Evolutionary conservation across 2,329 filamentous ascomycete species (phyloP).

Genomic region (Penicillium nordicum): DNA sequence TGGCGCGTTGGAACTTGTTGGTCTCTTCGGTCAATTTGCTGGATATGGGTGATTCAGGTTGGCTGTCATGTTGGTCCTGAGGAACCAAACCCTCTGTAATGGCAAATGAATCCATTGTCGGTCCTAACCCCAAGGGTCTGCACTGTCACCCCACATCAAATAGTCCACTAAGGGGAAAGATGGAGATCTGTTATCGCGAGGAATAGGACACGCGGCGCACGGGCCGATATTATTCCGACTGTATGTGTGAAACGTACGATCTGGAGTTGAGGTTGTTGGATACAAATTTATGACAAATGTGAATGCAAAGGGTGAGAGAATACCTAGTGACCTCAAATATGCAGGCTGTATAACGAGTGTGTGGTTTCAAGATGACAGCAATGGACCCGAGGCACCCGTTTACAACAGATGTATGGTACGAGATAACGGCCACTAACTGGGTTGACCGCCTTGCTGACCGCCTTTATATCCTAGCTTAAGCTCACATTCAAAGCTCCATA

Average conservation of each 20-base stretch:
- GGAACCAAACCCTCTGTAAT: constrained; percentile 41
- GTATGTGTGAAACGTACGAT: constrained; percentile 8
- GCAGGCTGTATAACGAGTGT: neutral
- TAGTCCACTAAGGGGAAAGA: constrained; percentile 15
- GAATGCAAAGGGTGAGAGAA: neutral
- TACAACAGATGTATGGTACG: neutral
- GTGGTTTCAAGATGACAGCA: neutral
- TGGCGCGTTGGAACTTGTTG: constrained; percentile 96
- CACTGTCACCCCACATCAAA: constrained; percentile 27
- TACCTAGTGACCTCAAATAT: neutral
- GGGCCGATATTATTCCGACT: constrained; percentile 36
- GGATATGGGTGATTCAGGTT: constrained; percentile 21
- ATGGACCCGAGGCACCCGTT: neutral
- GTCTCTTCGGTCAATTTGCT: constrained; percentile 53
- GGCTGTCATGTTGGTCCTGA: constrained; percentile 29
- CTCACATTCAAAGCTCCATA: neutral
- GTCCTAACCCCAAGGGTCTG: constrained; percentile 13
- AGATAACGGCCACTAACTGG: neutral
- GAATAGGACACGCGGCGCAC: constrained; percentile 29
- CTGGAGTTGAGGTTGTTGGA: neutral
- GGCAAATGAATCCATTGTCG: constrained; percentile 44
- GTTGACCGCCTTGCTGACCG: neutral
- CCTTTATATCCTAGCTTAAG: neutral
- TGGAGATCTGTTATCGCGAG: constrained; percentile 20
- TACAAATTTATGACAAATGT: neutral